phyloP scores from a whole-genome alignment of 1,284 basidiomycete species.

The Irpex rosettiformis region DNA sequence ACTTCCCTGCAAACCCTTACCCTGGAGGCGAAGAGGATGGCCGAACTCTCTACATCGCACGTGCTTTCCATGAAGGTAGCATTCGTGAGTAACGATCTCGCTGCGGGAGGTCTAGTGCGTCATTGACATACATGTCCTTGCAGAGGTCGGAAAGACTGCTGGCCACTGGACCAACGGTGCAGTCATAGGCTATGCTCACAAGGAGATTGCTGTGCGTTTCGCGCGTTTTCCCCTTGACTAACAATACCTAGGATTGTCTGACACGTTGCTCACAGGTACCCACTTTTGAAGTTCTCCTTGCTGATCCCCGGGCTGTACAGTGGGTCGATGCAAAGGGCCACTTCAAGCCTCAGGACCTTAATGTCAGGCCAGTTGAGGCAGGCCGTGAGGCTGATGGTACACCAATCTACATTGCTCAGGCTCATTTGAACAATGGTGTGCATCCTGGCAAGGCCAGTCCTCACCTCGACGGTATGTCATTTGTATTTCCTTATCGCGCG shows the following conservation, averaged over 20 bases:
- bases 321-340: slow-evolving; percentile 53
- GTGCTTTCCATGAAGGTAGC: slow-evolving; percentile 58
- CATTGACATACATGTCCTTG: slow-evolving; percentile 6
- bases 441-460: slow-evolving; percentile 65
- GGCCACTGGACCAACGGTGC: slow-evolving; percentile 53
- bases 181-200: slow-evolving; percentile 54
- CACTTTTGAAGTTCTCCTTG: slow-evolving; percentile 49
- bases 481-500: slow-evolving; percentile 1
- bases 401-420: slow-evolving; percentile 55
- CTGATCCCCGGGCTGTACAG: slow-evolving; percentile 49
- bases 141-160: slow-evolving; percentile 68
- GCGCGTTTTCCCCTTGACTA: too few species aligned
- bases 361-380: slow-evolving; percentile 57
- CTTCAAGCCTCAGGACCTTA: slow-evolving; percentile 41
- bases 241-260: too few species aligned
- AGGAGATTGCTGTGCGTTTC: slow-evolving; percentile 52
- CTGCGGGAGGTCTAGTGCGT: background rate
- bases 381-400: slow-evolving; percentile 62
- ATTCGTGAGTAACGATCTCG: slow-evolving; percentile 43
- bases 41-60: slow-evolving; percentile 52
- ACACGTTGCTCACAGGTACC: slow-evolving; percentile 2
- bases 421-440: slow-evolving; percentile 44
- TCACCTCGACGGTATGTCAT: slow-evolving; percentile 44
- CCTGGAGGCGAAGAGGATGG: slow-evolving; percentile 51
- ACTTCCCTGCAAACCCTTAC: slow-evolving; percentile 58